phyloP scores from a whole-genome alignment of 1,139 yeast genomes.

The Debaryomycetaceae sp. region DNA sequence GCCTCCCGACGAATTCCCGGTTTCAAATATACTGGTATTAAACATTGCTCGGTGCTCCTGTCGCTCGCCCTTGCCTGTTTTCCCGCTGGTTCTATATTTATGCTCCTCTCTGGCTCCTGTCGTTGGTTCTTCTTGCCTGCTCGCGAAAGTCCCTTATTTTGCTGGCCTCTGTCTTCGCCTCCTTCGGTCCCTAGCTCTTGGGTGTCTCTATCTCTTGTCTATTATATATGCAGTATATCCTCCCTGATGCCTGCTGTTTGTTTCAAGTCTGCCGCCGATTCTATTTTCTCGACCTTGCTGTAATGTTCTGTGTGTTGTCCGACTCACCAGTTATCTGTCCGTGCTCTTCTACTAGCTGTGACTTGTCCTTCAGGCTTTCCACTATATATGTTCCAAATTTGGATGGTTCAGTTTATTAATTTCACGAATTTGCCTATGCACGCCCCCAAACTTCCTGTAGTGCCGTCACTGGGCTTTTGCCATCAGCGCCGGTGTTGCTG shows the following conservation, averaged over 20 bases:
- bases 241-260: neutral
- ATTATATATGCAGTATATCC: neutral
- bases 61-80: neutral
- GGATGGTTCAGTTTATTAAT: slow-evolving; percentile 1
- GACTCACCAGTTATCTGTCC: neutral
- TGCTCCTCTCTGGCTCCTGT: neutral
- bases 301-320: neutral
- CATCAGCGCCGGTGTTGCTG: too few relatives aligned
- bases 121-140: neutral
- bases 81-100: neutral
- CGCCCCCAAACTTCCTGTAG: neutral
- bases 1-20: slow-evolving; percentile 11
- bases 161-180: neutral
- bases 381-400: neutral
- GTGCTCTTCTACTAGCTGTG: neutral
- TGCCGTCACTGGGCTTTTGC: too few relatives aligned
- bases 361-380: neutral
- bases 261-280: neutral
- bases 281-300: neutral
- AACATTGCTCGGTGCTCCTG: slow-evolving; percentile 18
- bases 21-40: slow-evolving; percentile 33
- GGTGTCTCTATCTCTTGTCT: neutral
- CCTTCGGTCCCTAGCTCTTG: neutral
- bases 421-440: slow-evolving; percentile 1
- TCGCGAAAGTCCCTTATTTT: neutral